These are phyloP conservation scores for Suillus discolor DNA, from an alignment of 768 basidiomycete species.

Conservation along the genomic window DNA sequence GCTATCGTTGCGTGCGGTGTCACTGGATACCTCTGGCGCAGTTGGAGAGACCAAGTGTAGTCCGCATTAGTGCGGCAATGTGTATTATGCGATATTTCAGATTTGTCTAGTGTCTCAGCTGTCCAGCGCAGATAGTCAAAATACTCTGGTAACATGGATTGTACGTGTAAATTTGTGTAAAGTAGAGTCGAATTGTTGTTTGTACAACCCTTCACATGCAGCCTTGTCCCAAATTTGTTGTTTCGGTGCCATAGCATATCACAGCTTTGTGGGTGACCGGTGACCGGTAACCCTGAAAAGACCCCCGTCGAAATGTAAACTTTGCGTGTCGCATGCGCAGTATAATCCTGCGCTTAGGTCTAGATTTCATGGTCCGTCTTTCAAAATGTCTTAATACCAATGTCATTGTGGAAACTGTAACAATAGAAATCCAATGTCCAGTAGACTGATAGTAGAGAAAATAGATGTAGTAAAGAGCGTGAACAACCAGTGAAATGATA, in stretches of 20 bases:
- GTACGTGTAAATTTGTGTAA: too few species aligned
- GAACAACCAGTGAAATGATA: not conserved
- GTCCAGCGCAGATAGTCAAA: not conserved
- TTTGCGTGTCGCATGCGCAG: not conserved
- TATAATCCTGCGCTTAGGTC: not conserved
- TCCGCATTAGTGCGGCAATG: not conserved
- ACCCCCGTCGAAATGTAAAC: not conserved
- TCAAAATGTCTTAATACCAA: not conserved
- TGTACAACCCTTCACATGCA: too few species aligned
- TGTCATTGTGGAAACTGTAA: not conserved
- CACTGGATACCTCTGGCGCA: slow-evolving; percentile 58
- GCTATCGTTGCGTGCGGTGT: slow-evolving; percentile 47
- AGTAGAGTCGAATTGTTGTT: too few species aligned
- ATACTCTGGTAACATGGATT: not conserved
- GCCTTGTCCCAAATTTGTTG: too few species aligned
- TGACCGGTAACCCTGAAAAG: too few species aligned
- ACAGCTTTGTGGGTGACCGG: too few species aligned
- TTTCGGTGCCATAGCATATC: too few species aligned
- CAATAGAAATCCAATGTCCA: not conserved
- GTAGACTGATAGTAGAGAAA: not conserved
- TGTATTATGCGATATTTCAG: not conserved
- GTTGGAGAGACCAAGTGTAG: slow-evolving; percentile 62
- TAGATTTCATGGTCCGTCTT: not conserved
- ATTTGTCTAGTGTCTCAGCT: not conserved
- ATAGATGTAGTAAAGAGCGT: slow-evolving; percentile 1